A percentile compares a stretch with the other conserved stretches of the same genome.
Conservation (phyloP, 2,329 filamentous ascomycete species). For the Sordariomycetes sp. region DNA sequence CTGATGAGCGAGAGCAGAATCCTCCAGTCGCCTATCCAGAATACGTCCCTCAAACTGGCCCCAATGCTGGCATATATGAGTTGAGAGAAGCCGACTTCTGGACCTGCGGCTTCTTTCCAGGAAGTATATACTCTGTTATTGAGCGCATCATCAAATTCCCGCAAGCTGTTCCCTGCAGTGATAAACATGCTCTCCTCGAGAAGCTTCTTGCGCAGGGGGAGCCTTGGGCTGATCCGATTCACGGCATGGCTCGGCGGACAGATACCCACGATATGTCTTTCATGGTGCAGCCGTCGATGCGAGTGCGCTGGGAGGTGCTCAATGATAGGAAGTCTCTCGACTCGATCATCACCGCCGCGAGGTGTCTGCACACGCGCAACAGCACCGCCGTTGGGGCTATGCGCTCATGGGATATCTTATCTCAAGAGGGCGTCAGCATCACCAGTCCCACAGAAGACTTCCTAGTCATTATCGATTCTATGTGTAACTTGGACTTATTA, state of each 20-base stretch:
- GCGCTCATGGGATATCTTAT: constrained; percentile 34
- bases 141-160: constrained; percentile 23
- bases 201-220: constrained; percentile 15
- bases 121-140: constrained; percentile 21
- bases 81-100: constrained; percentile 15
- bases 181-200: constrained; percentile 8
- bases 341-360: constrained; percentile 32
- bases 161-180: constrained; percentile 7
- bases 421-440: constrained; percentile 18
- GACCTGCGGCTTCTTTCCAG: constrained; percentile 30
- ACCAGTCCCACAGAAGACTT: constrained; percentile 21
- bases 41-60: constrained; percentile 10
- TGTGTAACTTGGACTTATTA: constrained; percentile 28
- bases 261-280: constrained; percentile 47
- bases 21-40: constrained; percentile 10
- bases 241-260: constrained; percentile 24
- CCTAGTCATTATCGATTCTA: constrained; percentile 31
- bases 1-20: too few species aligned
- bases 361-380: constrained; percentile 31
- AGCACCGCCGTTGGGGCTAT: constrained; percentile 33
- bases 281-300: constrained; percentile 39
- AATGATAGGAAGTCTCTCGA: constrained; percentile 25
- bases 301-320: constrained; percentile 36
- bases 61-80: constrained; percentile 8
- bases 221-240: constrained; percentile 25